Base-by-base conservation (phyloP, 2,329 filamentous ascomycete species). In the Iodosphaeria phyllophila region DNA sequence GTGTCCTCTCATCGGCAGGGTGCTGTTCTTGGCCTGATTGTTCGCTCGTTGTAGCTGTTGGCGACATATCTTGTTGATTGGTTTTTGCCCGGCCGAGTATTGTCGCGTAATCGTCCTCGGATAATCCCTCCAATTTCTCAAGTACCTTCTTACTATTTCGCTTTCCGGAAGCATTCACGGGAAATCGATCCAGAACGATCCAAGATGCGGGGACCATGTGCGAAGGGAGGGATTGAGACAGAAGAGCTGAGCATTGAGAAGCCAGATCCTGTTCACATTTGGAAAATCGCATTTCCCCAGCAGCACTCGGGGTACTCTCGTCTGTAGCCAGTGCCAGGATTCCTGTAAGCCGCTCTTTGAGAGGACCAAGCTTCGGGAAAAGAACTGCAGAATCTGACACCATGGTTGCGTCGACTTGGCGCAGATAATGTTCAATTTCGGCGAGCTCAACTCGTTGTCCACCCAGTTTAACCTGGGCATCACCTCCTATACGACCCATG, bases 371-470 rank as follows among this genome's bases (percentile, higher is more conserved):
- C 15, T 30, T 27, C 3, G 28, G 24, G 8, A 30, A 24, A 12
- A 30, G 18, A 5, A 30, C 24, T 5, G 24, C 26, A 8, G 28
- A 16, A 10, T 30, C 20, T 11, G 18, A 18, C 8, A 27, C 24
- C 14, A 23, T 7, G 20, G 3, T n/a, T 11, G 19, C 17, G 1
- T 11, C 18, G 11, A 13, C 20, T 6, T 22, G 16, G 15, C 25
- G 25, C 5, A 26, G 15, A 8, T 26, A 16, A 12, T 27, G 25
- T 22, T 33, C 26, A 29, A 62, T 46, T 8, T 60, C 58, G 4
- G 38, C 35, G 0, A 61, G 35, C 9, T 62, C 56, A 10, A 59
- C 47, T 3, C 53, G 40, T 13, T 51, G 24, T 0, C 52, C 52
- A 3, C 46, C 38, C 1, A 56, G 30, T 31, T 56, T 56, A 30